These are phyloP conservation scores for Mimosa pudica DNA, from an alignment of 306 rosid species.

Conservation along the genomic window DNA sequence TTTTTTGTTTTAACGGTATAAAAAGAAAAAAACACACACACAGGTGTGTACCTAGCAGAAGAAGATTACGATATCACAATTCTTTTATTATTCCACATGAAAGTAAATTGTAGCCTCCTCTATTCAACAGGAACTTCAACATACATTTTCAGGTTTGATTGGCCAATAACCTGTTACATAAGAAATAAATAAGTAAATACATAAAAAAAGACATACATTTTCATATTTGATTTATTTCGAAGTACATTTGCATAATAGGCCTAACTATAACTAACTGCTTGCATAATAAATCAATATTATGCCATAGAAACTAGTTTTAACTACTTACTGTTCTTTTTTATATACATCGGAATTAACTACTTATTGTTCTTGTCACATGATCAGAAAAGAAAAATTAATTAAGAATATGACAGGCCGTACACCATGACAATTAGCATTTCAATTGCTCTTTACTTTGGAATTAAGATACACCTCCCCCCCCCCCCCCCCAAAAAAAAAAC, in stretches of 20 bases:
- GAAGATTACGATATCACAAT: conserved; percentile 12
- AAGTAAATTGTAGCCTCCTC: conserved; percentile 25
- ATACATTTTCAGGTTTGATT: conserved; percentile 67
- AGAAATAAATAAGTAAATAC: too few species aligned
- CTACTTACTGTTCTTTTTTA: not conserved
- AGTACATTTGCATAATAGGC: not conserved
- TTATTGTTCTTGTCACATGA: not conserved
- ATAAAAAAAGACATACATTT: conserved; percentile 8
- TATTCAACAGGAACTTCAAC: conserved; percentile 84
- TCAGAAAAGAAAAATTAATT: not conserved
- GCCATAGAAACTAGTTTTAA: not conserved
- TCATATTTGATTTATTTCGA: conserved; percentile 43
- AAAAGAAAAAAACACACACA: too few species aligned
- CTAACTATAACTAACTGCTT: not conserved
- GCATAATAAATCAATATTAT: not conserved
- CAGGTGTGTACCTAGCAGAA: conserved; percentile 19
- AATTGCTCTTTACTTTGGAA: too few species aligned
- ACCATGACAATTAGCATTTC: not conserved
- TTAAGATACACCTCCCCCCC: too few species aligned
- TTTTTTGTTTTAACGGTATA: too few species aligned
- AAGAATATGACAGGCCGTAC: too few species aligned
- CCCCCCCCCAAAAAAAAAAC: too few species aligned
- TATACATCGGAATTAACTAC: not conserved
- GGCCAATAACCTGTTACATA: conserved; percentile 66
- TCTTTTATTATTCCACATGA: conserved; percentile 32